These are phyloP conservation scores for Smallanthus sonchifolius DNA, from an alignment of 129 eudicot genomes.

Conservation along the genomic window DNA sequence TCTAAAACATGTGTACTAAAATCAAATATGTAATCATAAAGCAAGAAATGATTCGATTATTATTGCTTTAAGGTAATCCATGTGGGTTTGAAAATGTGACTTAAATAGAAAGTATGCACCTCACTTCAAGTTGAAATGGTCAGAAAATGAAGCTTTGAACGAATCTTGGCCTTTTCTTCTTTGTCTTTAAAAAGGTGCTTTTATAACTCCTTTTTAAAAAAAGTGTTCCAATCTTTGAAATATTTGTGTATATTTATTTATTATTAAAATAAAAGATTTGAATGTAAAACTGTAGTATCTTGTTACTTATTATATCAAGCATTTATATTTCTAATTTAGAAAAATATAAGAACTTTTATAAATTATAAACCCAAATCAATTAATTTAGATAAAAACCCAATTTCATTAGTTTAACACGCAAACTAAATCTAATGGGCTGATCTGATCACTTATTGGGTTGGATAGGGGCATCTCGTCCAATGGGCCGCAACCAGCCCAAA, in stretches of 20 bases:
- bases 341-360: not conserved
- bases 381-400: not conserved
- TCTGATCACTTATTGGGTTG: not conserved
- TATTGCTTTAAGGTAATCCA: slow-evolving; percentile 11
- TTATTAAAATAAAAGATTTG: not conserved
- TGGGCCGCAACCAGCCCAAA: not conserved
- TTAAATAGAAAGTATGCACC: slow-evolving; percentile 13
- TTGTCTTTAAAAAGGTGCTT: slow-evolving; percentile 10
- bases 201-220: not conserved
- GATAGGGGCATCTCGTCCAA: not conserved
- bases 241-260: not conserved
- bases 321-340: not conserved
- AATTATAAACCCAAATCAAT: not conserved
- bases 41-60: slow-evolving; percentile 3
- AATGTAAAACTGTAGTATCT: not conserved
- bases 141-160: slow-evolving; percentile 25
- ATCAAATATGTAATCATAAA: not conserved
- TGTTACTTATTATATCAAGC: not conserved
- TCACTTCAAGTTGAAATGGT: slow-evolving; percentile 21
- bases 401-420: not conserved
- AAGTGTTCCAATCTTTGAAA: not conserved
- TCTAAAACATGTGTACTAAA: not conserved
- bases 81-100: slow-evolving; percentile 12
- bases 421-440: not conserved
- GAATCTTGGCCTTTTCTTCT: slow-evolving; percentile 12